A percentile compares a stretch with the other conserved stretches of the same genome.
These are phyloP conservation scores for Neofusicoccum cordaticola DNA, from an alignment of 2,329 filamentous ascomycete genomes.

Conservation along the genomic window DNA sequence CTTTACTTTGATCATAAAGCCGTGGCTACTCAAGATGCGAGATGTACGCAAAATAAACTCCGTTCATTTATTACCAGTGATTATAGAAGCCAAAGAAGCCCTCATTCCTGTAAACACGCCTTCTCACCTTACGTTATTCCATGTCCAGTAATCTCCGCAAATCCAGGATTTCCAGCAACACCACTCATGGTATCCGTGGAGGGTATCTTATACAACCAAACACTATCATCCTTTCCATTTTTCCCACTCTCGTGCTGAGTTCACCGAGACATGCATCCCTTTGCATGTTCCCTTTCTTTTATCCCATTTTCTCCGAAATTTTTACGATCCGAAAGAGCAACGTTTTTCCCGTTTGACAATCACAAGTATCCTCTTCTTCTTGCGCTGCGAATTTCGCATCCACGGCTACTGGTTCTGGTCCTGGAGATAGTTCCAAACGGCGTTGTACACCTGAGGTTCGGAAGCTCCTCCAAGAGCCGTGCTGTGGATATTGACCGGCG, in stretches of 20 bases:
- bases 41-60: no score
- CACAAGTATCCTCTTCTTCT: no score
- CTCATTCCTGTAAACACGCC: no score
- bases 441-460: slow-evolving; percentile 4
- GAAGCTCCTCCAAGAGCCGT: background rate
- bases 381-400: no score
- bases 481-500: background rate
- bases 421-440: slow-evolving; percentile 10
- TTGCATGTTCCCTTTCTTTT: background rate
- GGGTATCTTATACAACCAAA: slow-evolving; percentile 1
- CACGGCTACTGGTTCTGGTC: background rate
- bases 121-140: no score
- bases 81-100: no score
- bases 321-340: background rate
- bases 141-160: background rate
- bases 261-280: background rate
- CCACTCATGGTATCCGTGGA: background rate
- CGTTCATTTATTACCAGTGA: no score
- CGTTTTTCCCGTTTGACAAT: no score
- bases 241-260: background rate
- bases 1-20: no score
- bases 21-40: no score
- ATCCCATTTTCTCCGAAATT: background rate
- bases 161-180: background rate
- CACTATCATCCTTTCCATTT: background rate